Base-by-base conservation (phyloP, 768 basidiomycete genomes). In the Panaeolus cyanescens region DNA sequence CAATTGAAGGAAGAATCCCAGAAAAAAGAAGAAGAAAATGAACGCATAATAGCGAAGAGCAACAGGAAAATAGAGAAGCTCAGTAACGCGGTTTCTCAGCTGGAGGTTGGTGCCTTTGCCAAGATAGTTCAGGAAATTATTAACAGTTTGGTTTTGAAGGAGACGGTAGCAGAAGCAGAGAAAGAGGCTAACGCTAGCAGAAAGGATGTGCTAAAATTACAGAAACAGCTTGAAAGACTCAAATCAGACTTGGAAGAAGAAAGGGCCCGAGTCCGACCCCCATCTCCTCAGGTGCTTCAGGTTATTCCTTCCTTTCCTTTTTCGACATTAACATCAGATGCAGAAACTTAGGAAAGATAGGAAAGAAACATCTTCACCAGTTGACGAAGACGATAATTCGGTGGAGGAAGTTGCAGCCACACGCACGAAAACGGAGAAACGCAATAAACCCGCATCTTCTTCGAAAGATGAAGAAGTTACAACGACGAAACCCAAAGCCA, bases 161-260 rank as follows among this genome's bases (percentile, higher is more conserved):
- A 73, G 12, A 74, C 77, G 53, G 72, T 72, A 34, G 68, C 71
- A 33, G 78, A 75, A 55, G 73, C 77, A 22, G 57, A 65, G 45
- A 61, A 76, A 13, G 74, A 78, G 61, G 74, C 75, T 6, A 74
- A 76, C 30, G 68, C 72, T 8, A 71, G 77, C 37, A 71, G 78
- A 54, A 66, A 72, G 1, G 78, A 80, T 10, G 71, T 69, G 13
- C 75, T 77, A 36, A 71, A 75, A 5, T 72, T 77, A 32, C 76
- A 80, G 62, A 79, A 79, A 57, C 74, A 78, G 63, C 69, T 84
- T 25, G 70, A 77, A 19, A 80, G 80, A 54, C 75, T 88, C 15
- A 75, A 83, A 63, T 66, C 68, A 3, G 79, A 81, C 32, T 69
- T 85, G 1, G 77, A 81, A 40, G 67, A 72, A 10, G 77, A 80